phyloP scores from a whole-genome alignment of 495 filamentous ascomycete genomes.

The Jackrogersella multiformis region DNA sequence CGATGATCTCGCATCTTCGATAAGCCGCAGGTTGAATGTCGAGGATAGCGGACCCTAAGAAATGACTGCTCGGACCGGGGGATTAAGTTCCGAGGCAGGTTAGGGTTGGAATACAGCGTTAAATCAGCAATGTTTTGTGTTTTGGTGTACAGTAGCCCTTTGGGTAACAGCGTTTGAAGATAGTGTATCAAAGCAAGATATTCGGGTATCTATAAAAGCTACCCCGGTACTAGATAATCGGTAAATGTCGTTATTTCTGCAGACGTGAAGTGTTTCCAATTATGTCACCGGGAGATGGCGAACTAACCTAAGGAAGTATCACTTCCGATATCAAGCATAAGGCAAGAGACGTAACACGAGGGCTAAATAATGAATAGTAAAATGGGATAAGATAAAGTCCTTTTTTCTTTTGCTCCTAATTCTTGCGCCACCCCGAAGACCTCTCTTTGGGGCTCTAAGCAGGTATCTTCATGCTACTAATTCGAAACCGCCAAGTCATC shows the following conservation, averaged over 20 bases:
- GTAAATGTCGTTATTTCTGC: no score
- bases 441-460: constrained; percentile 4
- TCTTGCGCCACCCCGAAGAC: not conserved
- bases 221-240: no score
- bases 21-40: constrained; percentile 6
- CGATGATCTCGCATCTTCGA: not conserved
- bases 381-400: constrained; percentile 2
- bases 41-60: not conserved
- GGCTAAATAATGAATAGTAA: no score
- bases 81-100: not conserved
- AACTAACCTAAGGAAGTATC: no score
- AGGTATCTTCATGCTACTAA: constrained; percentile 38
- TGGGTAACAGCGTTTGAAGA: constrained; percentile 8
- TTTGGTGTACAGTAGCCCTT: not conserved
- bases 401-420: constrained; percentile 17
- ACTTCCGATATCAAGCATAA: no score
- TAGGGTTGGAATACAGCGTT: constrained; percentile 9
- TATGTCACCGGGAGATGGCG: no score
- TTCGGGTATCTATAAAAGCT: no score
- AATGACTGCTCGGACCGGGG: not conserved
- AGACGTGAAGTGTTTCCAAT: no score
- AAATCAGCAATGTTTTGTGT: constrained; percentile 4
- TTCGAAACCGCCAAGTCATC: constrained; percentile 9
- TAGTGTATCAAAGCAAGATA: not conserved
- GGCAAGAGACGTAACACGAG: no score